These are phyloP conservation scores for thale cress (Arabidopsis thaliana) DNA, from an alignment of 345 rosid genomes.

Conservation along the genomic window TAIR10.1 NC_003071.7:16745001-16745500, in stretches of 20 bases:
- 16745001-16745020: neutral
- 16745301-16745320: neutral
- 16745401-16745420: neutral
- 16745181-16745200: neutral
- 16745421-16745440: neutral
- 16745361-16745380: neutral
- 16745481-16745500: neutral
- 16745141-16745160: slow-evolving; percentile 3
- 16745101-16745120: slow-evolving; percentile 21
- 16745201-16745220: neutral
- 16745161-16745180: slow-evolving; percentile 2
- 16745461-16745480: neutral
- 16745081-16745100: neutral
- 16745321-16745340: neutral
- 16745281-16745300: neutral
- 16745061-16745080: slow-evolving; percentile 20
- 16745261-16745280: neutral
- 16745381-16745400: neutral
- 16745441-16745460: neutral
- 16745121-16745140: neutral
- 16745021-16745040: slow-evolving; percentile 11
- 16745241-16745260: neutral
- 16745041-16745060: neutral
- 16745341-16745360: neutral
- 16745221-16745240: neutral